Base-by-base conservation (phyloP, 371 early-diverging fungal genomes). In the Gilbertella persicaria region DNA sequence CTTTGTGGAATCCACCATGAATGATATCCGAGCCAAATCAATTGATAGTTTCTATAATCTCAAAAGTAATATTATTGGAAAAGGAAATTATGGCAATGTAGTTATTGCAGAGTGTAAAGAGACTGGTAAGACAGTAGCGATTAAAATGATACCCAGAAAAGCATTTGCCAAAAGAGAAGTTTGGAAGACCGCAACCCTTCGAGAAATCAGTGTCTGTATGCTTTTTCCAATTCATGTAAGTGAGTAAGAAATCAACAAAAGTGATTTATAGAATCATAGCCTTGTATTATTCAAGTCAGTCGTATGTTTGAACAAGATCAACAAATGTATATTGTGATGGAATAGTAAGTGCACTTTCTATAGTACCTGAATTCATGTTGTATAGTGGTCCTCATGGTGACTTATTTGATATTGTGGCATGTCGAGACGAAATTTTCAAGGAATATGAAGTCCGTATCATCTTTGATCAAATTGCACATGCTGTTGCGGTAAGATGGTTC, bases 401-500 rank as follows among this genome's bases (percentile, higher is more conserved):
- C 44, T 38, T 67, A 6, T 63, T 62, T 39, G 57, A 65, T n/a
- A 45, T 39, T 33, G 30, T 65, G 5, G 38, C 30, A 13, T 36
- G 29, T 26, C 2, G 20, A 13, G 33, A 38, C 8, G 41, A 45
- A 10, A 39, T 45, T 3, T 20, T 55, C 21, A 39, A 55, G 3
- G 67, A 67, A 41, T 48, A 55, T 24, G 57, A 67, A 40, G 47
- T 67, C 12, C 44, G 46, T 20, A 62, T 67, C 10, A 50, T 67
- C 2, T 67, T 67, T 36, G 67, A 67, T 16, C 67, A 67, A 47
- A 55, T 67, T 3, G 59, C 60, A 7, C 67, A 67, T 26, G 63
- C 63, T 7, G 46, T 60, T 2, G 42, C 50, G 7, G 67, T 67
- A 59, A 55, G 62, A 42, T 1, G 2, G 9, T 28, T 13, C 14